phyloP scores from a whole-genome alignment of 495 filamentous ascomycete species.

The Amorphotheca resinae region DNA sequence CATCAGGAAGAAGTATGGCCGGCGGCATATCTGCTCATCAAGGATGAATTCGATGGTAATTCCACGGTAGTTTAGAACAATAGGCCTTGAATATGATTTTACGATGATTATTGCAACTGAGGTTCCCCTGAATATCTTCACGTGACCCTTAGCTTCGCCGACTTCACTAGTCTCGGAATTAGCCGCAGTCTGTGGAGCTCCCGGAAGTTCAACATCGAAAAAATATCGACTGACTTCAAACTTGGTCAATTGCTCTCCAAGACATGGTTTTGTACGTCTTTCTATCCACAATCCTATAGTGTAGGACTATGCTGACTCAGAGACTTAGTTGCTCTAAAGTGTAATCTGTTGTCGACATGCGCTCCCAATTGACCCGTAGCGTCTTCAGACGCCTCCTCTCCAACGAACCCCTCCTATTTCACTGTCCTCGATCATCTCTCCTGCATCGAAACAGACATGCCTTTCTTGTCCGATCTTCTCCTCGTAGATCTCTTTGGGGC shows the following conservation, averaged over 20 bases:
- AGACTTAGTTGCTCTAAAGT: conserved; percentile 10
- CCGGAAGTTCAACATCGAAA: background rate
- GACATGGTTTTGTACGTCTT: conserved; percentile 10
- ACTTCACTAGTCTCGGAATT: no score
- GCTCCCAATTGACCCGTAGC: conserved; percentile 65
- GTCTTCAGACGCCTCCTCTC: conserved; percentile 60
- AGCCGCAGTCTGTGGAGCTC: background rate
- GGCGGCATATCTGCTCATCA: no score
- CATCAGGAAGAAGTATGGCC: no score
- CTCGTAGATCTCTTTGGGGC: conserved; percentile 42
- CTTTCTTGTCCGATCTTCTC: conserved; percentile 25
- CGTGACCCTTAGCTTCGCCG: no score
- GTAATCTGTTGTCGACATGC: conserved; percentile 40
- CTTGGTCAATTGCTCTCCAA: conserved; percentile 7
- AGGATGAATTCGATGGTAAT: no score
- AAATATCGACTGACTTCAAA: conserved; percentile 6
- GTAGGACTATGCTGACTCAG: background rate
- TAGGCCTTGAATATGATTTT: no score
- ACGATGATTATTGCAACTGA: no score
- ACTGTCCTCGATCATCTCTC: conserved; percentile 16
- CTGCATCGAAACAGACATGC: conserved; percentile 6
- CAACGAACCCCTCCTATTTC: conserved; percentile 42
- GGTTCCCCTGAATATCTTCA: no score
- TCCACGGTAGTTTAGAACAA: no score
- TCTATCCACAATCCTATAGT: background rate